Conservation (phyloP, 495 filamentous ascomycete species). For the Cudoniella acicularis region DNA sequence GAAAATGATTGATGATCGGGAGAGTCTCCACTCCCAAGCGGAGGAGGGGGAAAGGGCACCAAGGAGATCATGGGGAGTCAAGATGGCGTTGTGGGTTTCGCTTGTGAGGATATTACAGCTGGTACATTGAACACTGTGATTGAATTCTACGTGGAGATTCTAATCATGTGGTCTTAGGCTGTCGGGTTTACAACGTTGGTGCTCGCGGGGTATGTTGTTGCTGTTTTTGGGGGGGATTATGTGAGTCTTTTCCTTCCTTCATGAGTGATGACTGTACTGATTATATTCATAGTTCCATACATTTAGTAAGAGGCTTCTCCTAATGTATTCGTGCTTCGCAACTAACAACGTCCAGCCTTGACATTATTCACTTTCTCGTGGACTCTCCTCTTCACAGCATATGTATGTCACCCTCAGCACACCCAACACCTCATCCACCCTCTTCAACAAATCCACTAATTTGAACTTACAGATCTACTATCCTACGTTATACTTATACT, state of each 20-base stretch:
- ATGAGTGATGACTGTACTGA: background rate
- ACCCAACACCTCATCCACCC: background rate
- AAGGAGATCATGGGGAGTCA: background rate
- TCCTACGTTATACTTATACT: background rate
- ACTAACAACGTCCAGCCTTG: background rate
- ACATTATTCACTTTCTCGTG: background rate
- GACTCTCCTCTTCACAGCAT: background rate
- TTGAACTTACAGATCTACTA: background rate
- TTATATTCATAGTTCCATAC: background rate
- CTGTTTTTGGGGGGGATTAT: background rate
- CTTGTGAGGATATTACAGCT: background rate
- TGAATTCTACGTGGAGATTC: background rate
- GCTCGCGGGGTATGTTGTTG: background rate
- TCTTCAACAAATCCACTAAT: background rate
- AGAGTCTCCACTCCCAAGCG: background rate
- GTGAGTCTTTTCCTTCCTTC: background rate
- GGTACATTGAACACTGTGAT: background rate
- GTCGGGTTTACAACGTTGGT: background rate
- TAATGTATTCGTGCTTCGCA: background rate
- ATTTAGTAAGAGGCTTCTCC: background rate
- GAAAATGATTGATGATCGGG: slow-evolving; percentile 22
- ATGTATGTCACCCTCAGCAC: background rate
- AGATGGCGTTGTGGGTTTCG: background rate
- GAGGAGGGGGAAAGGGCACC: background rate
- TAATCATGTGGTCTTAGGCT: background rate